These are phyloP conservation scores for Scutellaria baicalensis DNA, from an alignment of 257 asterid species.

Conservation along the genomic window DNA sequence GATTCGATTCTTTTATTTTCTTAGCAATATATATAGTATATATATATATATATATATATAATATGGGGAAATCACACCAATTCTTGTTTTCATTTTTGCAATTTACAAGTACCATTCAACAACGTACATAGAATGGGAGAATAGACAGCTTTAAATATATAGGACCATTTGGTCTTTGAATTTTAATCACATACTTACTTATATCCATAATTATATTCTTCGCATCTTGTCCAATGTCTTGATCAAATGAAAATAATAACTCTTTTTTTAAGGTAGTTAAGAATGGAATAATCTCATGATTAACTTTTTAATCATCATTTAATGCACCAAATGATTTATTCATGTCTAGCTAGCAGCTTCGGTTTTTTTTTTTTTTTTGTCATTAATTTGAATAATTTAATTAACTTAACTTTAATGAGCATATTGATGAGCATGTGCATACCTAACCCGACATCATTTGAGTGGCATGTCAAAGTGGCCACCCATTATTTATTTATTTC, in stretches of 20 bases:
- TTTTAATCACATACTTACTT: conserved; percentile 6
- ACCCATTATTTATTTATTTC: conserved; percentile 7
- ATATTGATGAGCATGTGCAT: conserved; percentile 54
- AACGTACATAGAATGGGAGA: neutral
- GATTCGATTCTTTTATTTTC: no score
- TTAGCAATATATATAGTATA: no score
- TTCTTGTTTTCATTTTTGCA: neutral
- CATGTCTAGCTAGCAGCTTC: neutral
- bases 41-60: no score
- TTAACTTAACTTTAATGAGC: conserved; percentile 10
- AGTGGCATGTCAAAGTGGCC: conserved; percentile 38
- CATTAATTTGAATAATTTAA: neutral
- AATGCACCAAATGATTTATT: conserved; percentile 2
- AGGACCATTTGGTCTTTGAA: neutral
- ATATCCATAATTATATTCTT: conserved; percentile 14
- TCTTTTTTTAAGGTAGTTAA: conserved; percentile 23
- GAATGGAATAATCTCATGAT: conserved; percentile 37
- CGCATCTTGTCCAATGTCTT: conserved; percentile 10
- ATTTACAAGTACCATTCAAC: no score
- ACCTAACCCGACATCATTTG: conserved; percentile 59
- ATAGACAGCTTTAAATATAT: conserved; percentile 9
- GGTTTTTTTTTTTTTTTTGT: neutral
- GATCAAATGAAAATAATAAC: neutral
- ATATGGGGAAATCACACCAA: neutral
- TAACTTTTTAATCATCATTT: conserved; percentile 26